Conservation (phyloP, 805 yeast genomes). For the Isabelozyma rhagii region DNA sequence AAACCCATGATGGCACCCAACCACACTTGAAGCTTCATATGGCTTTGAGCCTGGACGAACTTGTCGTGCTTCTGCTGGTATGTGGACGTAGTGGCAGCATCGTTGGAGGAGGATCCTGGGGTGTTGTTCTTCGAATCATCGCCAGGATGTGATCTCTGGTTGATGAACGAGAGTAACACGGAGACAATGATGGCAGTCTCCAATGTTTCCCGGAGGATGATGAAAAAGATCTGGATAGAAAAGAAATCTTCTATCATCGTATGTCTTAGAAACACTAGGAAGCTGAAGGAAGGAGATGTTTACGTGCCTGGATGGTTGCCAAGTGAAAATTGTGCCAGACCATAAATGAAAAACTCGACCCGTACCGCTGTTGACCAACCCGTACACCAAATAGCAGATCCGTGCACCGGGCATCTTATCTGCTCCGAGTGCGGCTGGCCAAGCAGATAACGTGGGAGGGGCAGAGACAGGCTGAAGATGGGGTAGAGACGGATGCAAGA, state of each 20-base stretch:
- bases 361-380: not conserved
- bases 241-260: conserved; percentile 41
- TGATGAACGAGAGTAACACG: conserved; percentile 69
- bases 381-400: not conserved
- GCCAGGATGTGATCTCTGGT: conserved; percentile 42
- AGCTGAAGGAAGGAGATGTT: not conserved
- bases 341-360: not conserved
- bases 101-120: not conserved
- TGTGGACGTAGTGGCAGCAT: no score
- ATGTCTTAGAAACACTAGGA: not conserved
- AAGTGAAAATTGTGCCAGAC: not conserved
- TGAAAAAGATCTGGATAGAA: conserved; percentile 74
- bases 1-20: conserved; percentile 76
- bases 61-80: not conserved
- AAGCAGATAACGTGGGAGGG: no score
- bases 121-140: not conserved
- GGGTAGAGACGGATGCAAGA: no score
- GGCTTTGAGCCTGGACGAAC: not conserved
- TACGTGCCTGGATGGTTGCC: not conserved
- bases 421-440: no score
- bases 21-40: conserved; percentile 70
- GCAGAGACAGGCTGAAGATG: no score
- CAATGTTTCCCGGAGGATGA: conserved; percentile 67
- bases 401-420: not conserved
- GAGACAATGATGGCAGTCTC: conserved; percentile 73